Base-by-base conservation (phyloP, 2,329 filamentous ascomycete species). In the Stromatinia cepivora region DNA sequence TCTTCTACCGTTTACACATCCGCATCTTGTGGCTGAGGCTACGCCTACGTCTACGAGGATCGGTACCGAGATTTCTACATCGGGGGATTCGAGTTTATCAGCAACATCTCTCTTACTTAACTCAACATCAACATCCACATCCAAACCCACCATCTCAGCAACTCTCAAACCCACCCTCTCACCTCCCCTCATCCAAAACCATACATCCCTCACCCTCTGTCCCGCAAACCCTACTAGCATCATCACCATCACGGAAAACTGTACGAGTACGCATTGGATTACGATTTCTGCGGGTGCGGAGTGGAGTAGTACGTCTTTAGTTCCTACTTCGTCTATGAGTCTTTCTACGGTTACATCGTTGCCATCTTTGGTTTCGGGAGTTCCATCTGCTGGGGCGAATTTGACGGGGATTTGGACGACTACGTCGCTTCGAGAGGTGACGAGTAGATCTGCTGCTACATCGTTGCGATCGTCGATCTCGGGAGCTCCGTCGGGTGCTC, bases 231-330 rank as follows among this genome's bases (percentile, higher is more conserved):
- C 57, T 17, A 71, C 70, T 2, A 71, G 54, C 17, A 58, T 61
- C 34, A 46, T 69, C 17, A 70, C 68, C 20, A 56, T 70, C 2
- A 73, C 57, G 5, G 64, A 69, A 25, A 72, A 46, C 28, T 31
- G 69, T 28, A 71, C 69, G 5, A 62, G 63, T 11, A 70, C 69
- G 2, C 22, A 34, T n/a, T 67, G 56, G 64, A 22, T 66, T 20
- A 67, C 45, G 1, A 31, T 50, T 25, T 17, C 39, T 42, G 45
- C 4, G 48, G 15, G n/a, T 36, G 36, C 6, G 48, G 15, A 15
- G 2, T 17, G 15, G 10, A 53, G 39, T 1, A 5, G 3, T 1
- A 56, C 52, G 0, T 7, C 15, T 34, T 15, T 66, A 0, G 10
- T 36, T 7, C 7, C 13, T 39, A 36, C 22, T 20, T 31, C 10